Percentiles rank a stretch among this genome's conserved stretches.
These are phyloP conservation scores for Gymnopilus dilepis DNA, from an alignment of 768 basidiomycete genomes.

Conservation along the genomic window DNA sequence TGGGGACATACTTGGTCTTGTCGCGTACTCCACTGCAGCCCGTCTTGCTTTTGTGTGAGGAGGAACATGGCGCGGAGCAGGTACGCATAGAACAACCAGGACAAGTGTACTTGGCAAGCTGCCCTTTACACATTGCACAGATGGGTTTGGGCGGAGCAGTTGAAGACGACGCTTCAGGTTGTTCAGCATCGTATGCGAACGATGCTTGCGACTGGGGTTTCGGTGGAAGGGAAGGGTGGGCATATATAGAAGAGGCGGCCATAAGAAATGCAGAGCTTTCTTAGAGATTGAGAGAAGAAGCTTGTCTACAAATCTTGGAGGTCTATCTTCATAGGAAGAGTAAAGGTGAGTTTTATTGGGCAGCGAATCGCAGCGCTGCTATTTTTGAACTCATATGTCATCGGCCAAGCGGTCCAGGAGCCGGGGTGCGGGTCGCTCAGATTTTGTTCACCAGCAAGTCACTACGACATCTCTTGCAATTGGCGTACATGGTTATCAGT, in stretches of 20 bases:
- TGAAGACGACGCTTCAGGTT: slow-evolving; percentile 24
- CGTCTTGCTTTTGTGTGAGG: slow-evolving; percentile 63
- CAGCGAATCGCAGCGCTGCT: background rate
- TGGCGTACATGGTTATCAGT: no score
- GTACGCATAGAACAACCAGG: slow-evolving; percentile 75
- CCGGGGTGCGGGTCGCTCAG: background rate
- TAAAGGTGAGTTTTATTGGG: background rate
- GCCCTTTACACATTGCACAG: slow-evolving; percentile 56
- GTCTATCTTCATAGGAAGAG: background rate
- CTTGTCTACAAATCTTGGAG: background rate
- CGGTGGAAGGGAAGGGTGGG: slow-evolving; percentile 24
- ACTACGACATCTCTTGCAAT: no score
- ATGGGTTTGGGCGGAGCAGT: slow-evolving; percentile 30
- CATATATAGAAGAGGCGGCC: slow-evolving; percentile 7
- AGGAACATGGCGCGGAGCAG: slow-evolving; percentile 75
- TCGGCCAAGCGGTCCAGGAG: background rate
- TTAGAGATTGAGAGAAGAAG: no score
- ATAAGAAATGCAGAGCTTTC: background rate
- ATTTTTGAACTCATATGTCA: background rate
- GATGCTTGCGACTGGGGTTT: slow-evolving; percentile 13
- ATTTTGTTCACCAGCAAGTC: background rate
- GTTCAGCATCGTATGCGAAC: slow-evolving; percentile 5
- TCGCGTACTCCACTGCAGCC: slow-evolving; percentile 77
- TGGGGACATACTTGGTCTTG: slow-evolving; percentile 73
- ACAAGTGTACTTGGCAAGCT: slow-evolving; percentile 73